Evolutionary conservation across 306 rosid species (phyloP).

Genomic region (Crataegus laevigata): DNA sequence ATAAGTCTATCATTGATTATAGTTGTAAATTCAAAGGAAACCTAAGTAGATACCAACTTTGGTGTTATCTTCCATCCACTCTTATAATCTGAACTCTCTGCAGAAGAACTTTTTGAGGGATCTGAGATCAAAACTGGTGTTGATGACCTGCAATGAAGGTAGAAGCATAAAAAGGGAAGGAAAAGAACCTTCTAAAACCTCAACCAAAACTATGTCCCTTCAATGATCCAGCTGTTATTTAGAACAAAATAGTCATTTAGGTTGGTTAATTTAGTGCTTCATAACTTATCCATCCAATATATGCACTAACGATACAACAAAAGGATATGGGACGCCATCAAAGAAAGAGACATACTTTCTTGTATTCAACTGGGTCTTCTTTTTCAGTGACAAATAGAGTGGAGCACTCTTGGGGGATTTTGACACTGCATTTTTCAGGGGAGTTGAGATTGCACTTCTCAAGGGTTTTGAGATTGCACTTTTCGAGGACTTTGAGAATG

Average conservation of each 20-base stretch:
- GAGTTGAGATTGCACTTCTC: constrained; percentile 2
- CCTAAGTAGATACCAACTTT: constrained; percentile 43
- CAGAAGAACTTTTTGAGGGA: constrained; percentile 44
- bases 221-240: neutral
- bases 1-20: neutral
- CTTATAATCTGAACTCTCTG: constrained; percentile 28
- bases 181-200: neutral
- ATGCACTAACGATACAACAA: neutral
- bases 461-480: neutral
- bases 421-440: constrained; percentile 16
- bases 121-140: constrained; percentile 37
- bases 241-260: neutral
- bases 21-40: neutral
- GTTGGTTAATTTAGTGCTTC: neutral
- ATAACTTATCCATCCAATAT: neutral
- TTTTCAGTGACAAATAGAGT: constrained; percentile 33
- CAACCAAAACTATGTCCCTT: neutral
- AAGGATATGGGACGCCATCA: neutral
- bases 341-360: constrained; percentile 52
- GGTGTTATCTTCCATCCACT: constrained; percentile 42
- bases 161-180: constrained; percentile 4
- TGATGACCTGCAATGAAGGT: constrained; percentile 37
- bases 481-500: neutral
- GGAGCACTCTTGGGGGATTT: constrained; percentile 22
- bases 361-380: constrained; percentile 53